Conservation (phyloP, 352 stramenopile species). For the Globisporangium abappressorium region DNA sequence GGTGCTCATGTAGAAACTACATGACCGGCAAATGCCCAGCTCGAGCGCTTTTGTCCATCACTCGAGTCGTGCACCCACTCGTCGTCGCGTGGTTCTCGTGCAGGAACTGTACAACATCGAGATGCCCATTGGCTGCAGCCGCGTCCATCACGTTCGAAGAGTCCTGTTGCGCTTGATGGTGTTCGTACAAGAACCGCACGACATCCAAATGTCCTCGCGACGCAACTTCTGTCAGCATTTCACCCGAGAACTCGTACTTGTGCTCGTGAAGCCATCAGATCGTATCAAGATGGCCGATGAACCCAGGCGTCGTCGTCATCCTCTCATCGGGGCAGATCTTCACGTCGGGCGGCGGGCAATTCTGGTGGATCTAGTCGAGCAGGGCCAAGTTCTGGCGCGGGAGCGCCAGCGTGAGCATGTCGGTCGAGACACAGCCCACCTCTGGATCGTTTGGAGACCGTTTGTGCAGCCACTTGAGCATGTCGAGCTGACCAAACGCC, state of each 20-base stretch:
- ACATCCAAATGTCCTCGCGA: not conserved
- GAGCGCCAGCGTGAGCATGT: not conserved
- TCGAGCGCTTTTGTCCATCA: not conserved
- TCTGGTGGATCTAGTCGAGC: not conserved
- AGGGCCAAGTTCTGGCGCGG: not conserved
- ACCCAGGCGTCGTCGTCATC: not conserved
- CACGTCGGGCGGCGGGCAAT: not conserved
- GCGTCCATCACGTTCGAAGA: not conserved
- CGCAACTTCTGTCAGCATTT: not conserved
- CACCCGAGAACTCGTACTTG: not conserved
- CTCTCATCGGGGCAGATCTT: not conserved
- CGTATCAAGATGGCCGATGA: not conserved
- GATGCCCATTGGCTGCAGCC: not conserved
- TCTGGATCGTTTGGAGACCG: not conserved
- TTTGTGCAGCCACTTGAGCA: slow-evolving; percentile 7
- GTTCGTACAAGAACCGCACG: not conserved
- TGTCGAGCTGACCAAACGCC: not conserved
- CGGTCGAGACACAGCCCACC: not conserved
- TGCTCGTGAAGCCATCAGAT: slow-evolving; percentile 6
- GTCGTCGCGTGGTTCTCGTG: not conserved
- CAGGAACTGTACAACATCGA: slow-evolving; percentile 2
- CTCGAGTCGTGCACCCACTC: not conserved
- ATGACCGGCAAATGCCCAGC: not conserved
- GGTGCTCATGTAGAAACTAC: not conserved
- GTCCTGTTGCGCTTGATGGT: not conserved